Percentiles rank a stretch among this genome's conserved stretches.
Conservation (phyloP, 768 basidiomycete genomes). For the Symmetrospora coprosmae region DNA sequence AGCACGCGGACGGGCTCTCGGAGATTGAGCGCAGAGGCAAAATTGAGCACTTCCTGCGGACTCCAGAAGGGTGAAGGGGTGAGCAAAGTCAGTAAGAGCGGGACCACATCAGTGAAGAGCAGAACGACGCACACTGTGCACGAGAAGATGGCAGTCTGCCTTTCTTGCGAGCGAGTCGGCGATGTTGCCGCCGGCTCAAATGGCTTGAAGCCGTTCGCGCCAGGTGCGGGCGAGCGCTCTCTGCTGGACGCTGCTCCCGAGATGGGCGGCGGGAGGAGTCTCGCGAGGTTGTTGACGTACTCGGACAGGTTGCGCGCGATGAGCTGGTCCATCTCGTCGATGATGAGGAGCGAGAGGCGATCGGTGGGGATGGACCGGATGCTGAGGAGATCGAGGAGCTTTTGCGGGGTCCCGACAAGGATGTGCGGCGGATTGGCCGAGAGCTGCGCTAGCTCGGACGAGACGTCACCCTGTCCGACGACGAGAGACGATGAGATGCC, state of each 20-base stretch:
- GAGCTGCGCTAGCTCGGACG: constrained; percentile 64
- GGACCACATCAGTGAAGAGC: too few relatives aligned
- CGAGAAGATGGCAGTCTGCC: constrained; percentile 87
- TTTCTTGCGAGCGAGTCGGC: constrained; percentile 45
- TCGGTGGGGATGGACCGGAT: constrained; percentile 16
- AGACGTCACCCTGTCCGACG: constrained; percentile 49
- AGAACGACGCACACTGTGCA: constrained; percentile 50
- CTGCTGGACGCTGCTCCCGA: constrained; percentile 40
- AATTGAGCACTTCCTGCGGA: constrained; percentile 90
- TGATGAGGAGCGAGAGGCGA: constrained; percentile 68
- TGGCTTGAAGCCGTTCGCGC: constrained; percentile 34
- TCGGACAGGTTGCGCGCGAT: constrained; percentile 95
- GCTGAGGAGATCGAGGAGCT: constrained; percentile 80
- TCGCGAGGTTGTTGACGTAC: constrained; percentile 82
- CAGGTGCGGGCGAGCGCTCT: constrained; percentile 16
- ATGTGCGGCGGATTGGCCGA: constrained; percentile 89
- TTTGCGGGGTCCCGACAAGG: constrained; percentile 92
- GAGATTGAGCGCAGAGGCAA: constrained; percentile 81
- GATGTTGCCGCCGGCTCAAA: constrained; percentile 26
- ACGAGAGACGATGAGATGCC: constrained; percentile 82
- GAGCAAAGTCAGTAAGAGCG: constrained; percentile 35
- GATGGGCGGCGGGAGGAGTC: constrained; percentile 71
- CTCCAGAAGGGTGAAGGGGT: too few relatives aligned
- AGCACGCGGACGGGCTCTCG: constrained; percentile 95
- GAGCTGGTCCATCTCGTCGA: constrained; percentile 95